Conservation (phyloP, 192 early-diverging fungal species). For the Bifiguratus adelaidae region DNA sequence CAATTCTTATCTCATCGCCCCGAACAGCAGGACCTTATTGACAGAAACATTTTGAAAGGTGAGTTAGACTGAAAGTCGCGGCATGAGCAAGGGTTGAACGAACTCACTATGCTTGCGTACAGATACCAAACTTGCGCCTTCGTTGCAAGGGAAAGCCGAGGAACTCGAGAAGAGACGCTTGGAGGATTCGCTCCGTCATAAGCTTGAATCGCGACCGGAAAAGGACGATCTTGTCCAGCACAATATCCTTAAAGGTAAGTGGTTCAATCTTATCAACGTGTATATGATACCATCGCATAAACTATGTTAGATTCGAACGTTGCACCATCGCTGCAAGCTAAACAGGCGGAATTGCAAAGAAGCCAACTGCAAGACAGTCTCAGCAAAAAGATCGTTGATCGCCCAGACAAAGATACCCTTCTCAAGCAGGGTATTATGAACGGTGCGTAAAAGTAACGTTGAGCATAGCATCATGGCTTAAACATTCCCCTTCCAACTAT, state of each 20-base stretch:
- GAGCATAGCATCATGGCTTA: too few species aligned
- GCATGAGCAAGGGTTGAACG: background rate
- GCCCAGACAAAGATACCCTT: slow-evolving; percentile 25
- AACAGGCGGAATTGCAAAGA: slow-evolving; percentile 31
- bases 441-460: too few species aligned
- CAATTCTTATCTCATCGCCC: slow-evolving; percentile 44
- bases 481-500: too few species aligned
- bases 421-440: slow-evolving; percentile 49
- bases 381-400: slow-evolving; percentile 31
- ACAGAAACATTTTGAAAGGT: slow-evolving; percentile 48
- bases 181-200: slow-evolving; percentile 43
- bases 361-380: slow-evolving; percentile 29
- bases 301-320: slow-evolving; percentile 19
- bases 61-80: background rate
- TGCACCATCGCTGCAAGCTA: slow-evolving; percentile 34
- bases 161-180: slow-evolving; percentile 31
- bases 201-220: slow-evolving; percentile 41
- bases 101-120: background rate
- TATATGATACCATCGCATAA: background rate
- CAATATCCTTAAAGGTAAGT: slow-evolving; percentile 36
- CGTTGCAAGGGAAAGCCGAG: slow-evolving; percentile 30
- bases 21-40: slow-evolving; percentile 38
- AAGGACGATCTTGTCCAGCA: slow-evolving; percentile 36
- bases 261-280: background rate
- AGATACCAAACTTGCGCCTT: slow-evolving; percentile 40